Base-by-base conservation (phyloP, 2,329 filamentous ascomycete genomes). In the Chaetomium sp. region DNA sequence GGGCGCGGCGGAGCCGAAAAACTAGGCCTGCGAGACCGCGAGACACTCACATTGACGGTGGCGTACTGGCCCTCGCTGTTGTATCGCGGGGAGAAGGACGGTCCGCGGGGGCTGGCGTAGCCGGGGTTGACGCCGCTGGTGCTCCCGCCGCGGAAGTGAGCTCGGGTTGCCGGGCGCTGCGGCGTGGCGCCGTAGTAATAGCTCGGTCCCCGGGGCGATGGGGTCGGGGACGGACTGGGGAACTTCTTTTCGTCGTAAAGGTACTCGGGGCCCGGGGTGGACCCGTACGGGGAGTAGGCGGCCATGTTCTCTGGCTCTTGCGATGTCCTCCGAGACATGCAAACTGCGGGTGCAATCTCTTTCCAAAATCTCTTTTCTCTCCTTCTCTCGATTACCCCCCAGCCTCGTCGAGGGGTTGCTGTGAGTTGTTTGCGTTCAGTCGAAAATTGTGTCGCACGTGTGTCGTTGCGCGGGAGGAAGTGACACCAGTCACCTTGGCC, bases 1-100 rank as follows among this genome's bases (percentile, higher is more conserved):
- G 71, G 67, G 64, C 64, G 71, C 68, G 72, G 71, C 68, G 72
- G 71, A 67, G 70, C 72, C 62, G 74, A 71, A 67, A 72, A 76
- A 70, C 73, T 77, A 71, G 71, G 67, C 72, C 78, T 78, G 66
- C 72, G 72, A 70, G 71, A 70, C 70, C 71, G 70, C 73, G 71
- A 68, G 68, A 70, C 71, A 84, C 80, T 84, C 80, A 84, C 80
- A 82, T 83, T 80, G 74, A 79, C 79, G 72, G 80, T 82, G 73
- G 79, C 80, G 75, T 84, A 84, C 68, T 80, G 74, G 70, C 80
- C 80, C 68, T 75, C 77, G 76, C 80, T 83, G 69, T 78, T 82
- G 74, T 80, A 84, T 65, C 80, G 78, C 60, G 80, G 80, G 60
- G 80, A 84, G 67, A 81, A 80, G 58, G 75, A 73, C 42, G 73